Percentiles rank a stretch among this genome's conserved stretches.
Evolutionary conservation across 1,139 yeast genomes (phyloP).

Genomic region (Keqinozyma sinolaborantium): DNA sequence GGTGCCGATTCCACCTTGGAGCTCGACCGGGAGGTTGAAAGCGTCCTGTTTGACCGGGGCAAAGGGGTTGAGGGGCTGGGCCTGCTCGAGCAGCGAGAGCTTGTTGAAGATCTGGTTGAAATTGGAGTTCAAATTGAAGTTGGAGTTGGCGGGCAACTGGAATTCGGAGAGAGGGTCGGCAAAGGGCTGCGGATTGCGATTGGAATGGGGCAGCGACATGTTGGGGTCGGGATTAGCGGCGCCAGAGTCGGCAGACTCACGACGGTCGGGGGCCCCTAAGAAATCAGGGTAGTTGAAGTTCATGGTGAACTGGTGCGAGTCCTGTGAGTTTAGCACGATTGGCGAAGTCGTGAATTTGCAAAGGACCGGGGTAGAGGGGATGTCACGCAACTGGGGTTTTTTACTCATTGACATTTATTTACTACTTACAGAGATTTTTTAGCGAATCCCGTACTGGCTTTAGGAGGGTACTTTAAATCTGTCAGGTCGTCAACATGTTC

Average conservation of each 20-base stretch:
- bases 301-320: slow-evolving; percentile 19
- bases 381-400: background rate
- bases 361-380: slow-evolving; percentile 1
- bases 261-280: slow-evolving; percentile 12
- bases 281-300: slow-evolving; percentile 39
- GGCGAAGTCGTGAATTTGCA: too few relatives aligned
- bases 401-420: background rate
- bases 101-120: slow-evolving; percentile 28
- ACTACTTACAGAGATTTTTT: slow-evolving; percentile 11
- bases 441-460: slow-evolving; percentile 42
- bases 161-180: slow-evolving; percentile 4
- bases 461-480: slow-evolving; percentile 32
- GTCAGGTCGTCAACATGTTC: slow-evolving; percentile 23
- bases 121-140: slow-evolving; percentile 6
- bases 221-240: slow-evolving; percentile 3
- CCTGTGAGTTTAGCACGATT: too few relatives aligned
- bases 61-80: slow-evolving; percentile 11
- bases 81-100: slow-evolving; percentile 20
- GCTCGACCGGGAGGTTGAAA: slow-evolving; percentile 53
- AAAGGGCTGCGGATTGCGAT: slow-evolving; percentile 11
- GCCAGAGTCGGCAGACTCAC: background rate
- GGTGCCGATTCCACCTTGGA: slow-evolving; percentile 63
- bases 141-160: background rate
- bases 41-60: slow-evolving; percentile 14
- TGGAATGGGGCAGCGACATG: slow-evolving; percentile 5